Base-by-base conservation (phyloP, 768 basidiomycete species). In the Agaricus subrufescens region DNA sequence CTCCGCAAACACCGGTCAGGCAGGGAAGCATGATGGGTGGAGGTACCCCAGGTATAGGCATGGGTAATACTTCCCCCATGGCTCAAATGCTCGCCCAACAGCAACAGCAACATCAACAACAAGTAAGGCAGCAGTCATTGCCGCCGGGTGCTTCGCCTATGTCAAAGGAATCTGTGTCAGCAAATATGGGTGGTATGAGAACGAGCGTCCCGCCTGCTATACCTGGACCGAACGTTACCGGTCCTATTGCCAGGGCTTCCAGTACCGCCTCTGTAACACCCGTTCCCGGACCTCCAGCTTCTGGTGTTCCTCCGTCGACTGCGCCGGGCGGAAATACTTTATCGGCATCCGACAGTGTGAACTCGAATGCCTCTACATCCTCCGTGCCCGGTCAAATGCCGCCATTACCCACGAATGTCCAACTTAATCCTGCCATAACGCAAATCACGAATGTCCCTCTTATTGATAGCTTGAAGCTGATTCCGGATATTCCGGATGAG, bases 371-470 rank as follows among this genome's bases (percentile, higher is more conserved):
- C 19, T 52, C 62, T 7, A 43, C 62, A 27, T 11, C 58, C 29
- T 50, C 49, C 26, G 53, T 63, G 43, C 10, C 63, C 23, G 52
- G 62, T 42, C 54, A 53, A 15, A 66, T 61, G 14, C 65, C 68
- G 38, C 75, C 76, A 25, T 71, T 78, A n/a, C 72, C 81, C 12
- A 61, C 77, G 6, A 72, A 70, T 49, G 73, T 76, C 40, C 66
- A 68, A 23, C 74, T 84, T 53, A 83, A 84, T 67, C 80, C 79
- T 14, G 71, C 74, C 31, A 77, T 82, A 19, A 89, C 88, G 7
- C 74, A 75, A 19, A 75, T 91, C 43, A 79, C 82, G 7, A 68
- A 79, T 53, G 79, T 93, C 2, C 87, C 89, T 1, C 74, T 85
- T 9, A 67, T 72, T 46, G 76, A 79, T 11, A 81, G 82, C n/a